A percentile compares a stretch with the other conserved stretches of the same genome.
Conservation (phyloP, 106 monocot genomes). For the Dioscorea alata region DNA sequence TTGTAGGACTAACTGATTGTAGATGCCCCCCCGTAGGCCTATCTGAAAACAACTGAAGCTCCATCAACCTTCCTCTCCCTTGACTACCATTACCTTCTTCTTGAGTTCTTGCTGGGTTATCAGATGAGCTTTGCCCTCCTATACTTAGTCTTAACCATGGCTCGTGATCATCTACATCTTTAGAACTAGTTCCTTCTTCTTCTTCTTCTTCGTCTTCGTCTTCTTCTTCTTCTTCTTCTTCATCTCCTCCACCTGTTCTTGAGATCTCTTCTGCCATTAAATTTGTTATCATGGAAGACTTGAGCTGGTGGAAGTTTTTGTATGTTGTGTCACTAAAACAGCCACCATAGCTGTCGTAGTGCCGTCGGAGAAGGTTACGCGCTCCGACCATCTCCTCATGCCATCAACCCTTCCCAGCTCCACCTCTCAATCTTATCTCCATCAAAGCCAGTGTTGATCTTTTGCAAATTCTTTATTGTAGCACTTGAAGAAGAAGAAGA, state of each 20-base stretch:
- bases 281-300: background rate
- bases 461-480: background rate
- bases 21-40: background rate
- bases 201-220: constrained; percentile 2
- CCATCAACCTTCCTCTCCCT: background rate
- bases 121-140: constrained; percentile 1
- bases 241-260: background rate
- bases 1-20: no score
- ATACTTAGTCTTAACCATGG: constrained; percentile 48
- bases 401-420: background rate
- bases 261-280: constrained; percentile 39
- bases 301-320: background rate
- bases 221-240: background rate
- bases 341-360: constrained; percentile 19
- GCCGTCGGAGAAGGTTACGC: constrained; percentile 30
- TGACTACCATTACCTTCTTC: background rate
- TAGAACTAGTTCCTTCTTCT: constrained; percentile 9
- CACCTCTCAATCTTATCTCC: background rate
- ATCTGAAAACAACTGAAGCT: constrained; percentile 36
- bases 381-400: constrained; percentile 38
- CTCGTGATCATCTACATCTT: background rate
- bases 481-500: background rate
- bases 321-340: background rate
- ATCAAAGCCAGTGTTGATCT: no score
- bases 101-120: background rate